Conservation (phyloP, 148 eudicot genomes). For the Nepenthes gracilis region DNA sequence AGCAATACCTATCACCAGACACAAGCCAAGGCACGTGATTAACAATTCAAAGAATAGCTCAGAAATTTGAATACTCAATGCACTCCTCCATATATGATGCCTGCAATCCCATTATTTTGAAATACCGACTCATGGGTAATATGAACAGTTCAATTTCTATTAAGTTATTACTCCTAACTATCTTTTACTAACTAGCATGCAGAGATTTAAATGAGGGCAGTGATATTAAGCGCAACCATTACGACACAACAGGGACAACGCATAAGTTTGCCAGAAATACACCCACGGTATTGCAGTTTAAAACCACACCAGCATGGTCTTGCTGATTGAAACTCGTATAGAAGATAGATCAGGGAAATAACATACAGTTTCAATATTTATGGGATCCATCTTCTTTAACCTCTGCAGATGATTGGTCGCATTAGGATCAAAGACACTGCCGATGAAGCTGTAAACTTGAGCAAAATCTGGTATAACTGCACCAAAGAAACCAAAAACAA, state of each 20-base stretch:
- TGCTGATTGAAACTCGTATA: no score
- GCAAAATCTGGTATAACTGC: slow-evolving; percentile 83
- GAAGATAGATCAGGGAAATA: background rate
- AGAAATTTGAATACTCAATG: no score
- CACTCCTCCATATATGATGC: no score
- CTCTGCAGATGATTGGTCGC: slow-evolving; percentile 51
- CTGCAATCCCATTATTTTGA: no score
- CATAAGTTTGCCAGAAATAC: no score
- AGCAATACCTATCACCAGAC: slow-evolving; percentile 36
- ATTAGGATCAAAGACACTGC: slow-evolving; percentile 74
- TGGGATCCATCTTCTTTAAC: slow-evolving; percentile 73
- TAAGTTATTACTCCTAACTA: no score
- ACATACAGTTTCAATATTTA: slow-evolving; percentile 70
- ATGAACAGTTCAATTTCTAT: no score
- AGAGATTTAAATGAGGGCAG: background rate
- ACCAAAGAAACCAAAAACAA: slow-evolving; percentile 6
- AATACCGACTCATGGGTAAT: no score
- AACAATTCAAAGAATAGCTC: background rate
- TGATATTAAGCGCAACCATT: no score
- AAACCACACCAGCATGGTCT: no score
- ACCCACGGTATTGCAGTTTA: no score
- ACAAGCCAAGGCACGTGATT: background rate
- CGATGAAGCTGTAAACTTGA: slow-evolving; percentile 75
- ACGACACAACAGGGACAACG: no score
- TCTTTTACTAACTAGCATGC: background rate